A percentile compares a stretch with the other conserved stretches of the same genome.
Evolutionary conservation across 2,329 filamentous ascomycete genomes (phyloP).

Genomic region (Conoideocrella luteorostrata): DNA sequence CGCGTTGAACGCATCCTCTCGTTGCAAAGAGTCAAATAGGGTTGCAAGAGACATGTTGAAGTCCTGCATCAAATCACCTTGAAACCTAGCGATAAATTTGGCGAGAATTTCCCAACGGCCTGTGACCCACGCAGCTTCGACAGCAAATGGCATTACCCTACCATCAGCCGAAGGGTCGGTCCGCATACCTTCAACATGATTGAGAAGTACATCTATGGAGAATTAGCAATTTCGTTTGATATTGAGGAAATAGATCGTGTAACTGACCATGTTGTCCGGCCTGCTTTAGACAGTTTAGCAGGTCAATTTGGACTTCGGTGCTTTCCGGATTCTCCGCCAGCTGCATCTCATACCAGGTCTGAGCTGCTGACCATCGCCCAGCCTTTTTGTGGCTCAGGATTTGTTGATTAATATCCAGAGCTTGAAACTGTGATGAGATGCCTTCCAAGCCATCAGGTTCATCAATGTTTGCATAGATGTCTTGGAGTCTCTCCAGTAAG

Average conservation of each 20-base stretch:
- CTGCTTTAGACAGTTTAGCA: slow-evolving; percentile 84
- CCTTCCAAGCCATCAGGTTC: slow-evolving; percentile 96
- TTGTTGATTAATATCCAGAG: slow-evolving; percentile 89
- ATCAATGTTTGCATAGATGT: slow-evolving; percentile 95
- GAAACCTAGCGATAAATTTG: slow-evolving; percentile 54
- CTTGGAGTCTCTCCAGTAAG: slow-evolving; percentile 72
- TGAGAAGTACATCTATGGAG: slow-evolving; percentile 67
- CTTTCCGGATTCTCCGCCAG: slow-evolving; percentile 74
- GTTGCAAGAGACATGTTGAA: slow-evolving; percentile 77
- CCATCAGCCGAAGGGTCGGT: slow-evolving; percentile 44
- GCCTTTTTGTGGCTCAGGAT: slow-evolving; percentile 89
- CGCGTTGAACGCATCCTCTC: slow-evolving; percentile 39
- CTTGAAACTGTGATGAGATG: slow-evolving; percentile 78
- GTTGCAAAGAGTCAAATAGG: slow-evolving; percentile 52
- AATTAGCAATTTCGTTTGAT: slow-evolving; percentile 13
- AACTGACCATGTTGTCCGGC: slow-evolving; percentile 84
- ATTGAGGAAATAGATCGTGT: not conserved
- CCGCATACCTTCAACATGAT: slow-evolving; percentile 75
- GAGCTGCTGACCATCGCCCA: slow-evolving; percentile 87
- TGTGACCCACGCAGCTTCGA: slow-evolving; percentile 89
- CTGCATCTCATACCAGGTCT: slow-evolving; percentile 95
- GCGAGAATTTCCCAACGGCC: slow-evolving; percentile 72
- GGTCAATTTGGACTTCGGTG: slow-evolving; percentile 69
- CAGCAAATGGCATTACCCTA: slow-evolving; percentile 71
- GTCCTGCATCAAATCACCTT: slow-evolving; percentile 45